Base-by-base conservation (phyloP, 225 moss, liverwort and hornwort genomes). In the Straminergon stramineum region DNA sequence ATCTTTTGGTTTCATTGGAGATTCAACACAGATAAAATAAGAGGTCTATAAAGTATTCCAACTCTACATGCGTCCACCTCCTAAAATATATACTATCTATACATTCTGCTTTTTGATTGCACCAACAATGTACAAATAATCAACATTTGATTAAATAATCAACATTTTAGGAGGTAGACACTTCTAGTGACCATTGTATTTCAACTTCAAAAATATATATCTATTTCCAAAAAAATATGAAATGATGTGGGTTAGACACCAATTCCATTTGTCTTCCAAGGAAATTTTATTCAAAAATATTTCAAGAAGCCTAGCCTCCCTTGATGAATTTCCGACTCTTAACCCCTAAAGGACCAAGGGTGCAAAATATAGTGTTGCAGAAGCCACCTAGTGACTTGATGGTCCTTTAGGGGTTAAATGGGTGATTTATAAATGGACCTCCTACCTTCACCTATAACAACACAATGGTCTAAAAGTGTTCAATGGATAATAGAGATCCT, bases 11-110 rank as follows among this genome's bases (percentile, higher is more conserved):
- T 75, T 48, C 48, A 48, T 48, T 51, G 6, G 11, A 17, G 11
- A 48, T 75, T 73, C 4, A 30, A 17, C 0, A 6, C 0, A 75
- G 0, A 32, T 75, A 75, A 75, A 6, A 7, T 11, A 32, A 7
- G 4, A 51, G 19, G 19, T 75, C 1, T 2, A 12, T 51, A 31
- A 11, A 51, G 11, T 0, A 2, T 2, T 7, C 3, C 0, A 0
- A 0, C 32, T 20, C 6, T 16, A 30, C 45, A 74, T 17, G 5
- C 3, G 0, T 45, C 2, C 10, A 74, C 30, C 4, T 28, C 10
- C 3, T 45, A 3, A 74, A 74, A 74, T 30, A 10, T 74, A 5
- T 0, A 17, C 6, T 28, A 17, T 45, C 28, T 74, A 1, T 17
- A 28, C 6, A 74, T 10, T 28, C 45, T 28, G 0, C 4, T 45